Conservation (phyloP, 352 stramenopile species). For the Phytophthora citricola region DNA sequence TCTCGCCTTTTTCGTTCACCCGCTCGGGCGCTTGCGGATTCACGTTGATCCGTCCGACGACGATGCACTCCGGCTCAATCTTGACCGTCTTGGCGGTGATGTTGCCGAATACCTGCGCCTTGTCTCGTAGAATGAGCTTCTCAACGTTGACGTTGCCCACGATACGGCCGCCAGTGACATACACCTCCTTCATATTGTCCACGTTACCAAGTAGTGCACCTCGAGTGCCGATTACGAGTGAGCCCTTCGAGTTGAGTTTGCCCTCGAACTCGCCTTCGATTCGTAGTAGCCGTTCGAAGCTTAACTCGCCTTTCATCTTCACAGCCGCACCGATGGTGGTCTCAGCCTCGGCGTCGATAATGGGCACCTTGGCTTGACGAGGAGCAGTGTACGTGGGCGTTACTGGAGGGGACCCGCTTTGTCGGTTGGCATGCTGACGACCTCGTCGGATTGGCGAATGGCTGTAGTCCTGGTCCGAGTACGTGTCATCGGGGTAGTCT, state of each 20-base stretch:
- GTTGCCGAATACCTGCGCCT: slow-evolving; percentile 89
- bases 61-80: slow-evolving; percentile 89
- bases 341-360: slow-evolving; percentile 79
- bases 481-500: slow-evolving; percentile 58
- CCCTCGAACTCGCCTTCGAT: slow-evolving; percentile 93
- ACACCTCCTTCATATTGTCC: slow-evolving; percentile 89
- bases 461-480: slow-evolving; percentile 70
- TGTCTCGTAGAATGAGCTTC: slow-evolving; percentile 85
- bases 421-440: slow-evolving; percentile 60
- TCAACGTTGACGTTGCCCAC: slow-evolving; percentile 89
- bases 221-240: slow-evolving; percentile 86
- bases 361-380: slow-evolving; percentile 62
- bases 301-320: slow-evolving; percentile 92
- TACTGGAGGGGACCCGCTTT: slow-evolving; percentile 62
- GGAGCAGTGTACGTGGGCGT: slow-evolving; percentile 65
- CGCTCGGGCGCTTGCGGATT: slow-evolving; percentile 85
- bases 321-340: slow-evolving; percentile 84
- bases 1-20: slow-evolving; percentile 87
- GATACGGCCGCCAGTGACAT: slow-evolving; percentile 87
- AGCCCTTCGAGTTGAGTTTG: slow-evolving; percentile 89
- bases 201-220: slow-evolving; percentile 84
- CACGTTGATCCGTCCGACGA: slow-evolving; percentile 87
- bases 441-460: slow-evolving; percentile 67
- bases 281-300: slow-evolving; percentile 88
- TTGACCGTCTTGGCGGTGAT: slow-evolving; percentile 90